These are phyloP conservation scores for Termitomyces sp. DNA, from an alignment of 768 basidiomycete genomes.

Conservation along the genomic window DNA sequence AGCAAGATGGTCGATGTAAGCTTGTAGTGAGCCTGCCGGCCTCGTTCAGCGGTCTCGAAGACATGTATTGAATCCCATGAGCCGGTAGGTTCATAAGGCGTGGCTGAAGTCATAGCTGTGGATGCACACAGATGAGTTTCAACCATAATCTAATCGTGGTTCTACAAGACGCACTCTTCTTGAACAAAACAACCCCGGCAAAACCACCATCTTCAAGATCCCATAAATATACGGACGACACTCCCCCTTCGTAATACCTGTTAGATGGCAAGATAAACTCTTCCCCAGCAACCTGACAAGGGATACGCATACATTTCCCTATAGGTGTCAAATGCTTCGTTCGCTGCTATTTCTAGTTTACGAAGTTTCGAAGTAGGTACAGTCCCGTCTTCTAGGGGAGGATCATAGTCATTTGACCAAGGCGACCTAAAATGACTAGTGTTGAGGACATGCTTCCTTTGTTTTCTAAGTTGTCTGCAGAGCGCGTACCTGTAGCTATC, in stretches of 20 bases:
- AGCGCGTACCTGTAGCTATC: slow-evolving; percentile 74
- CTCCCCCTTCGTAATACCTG: slow-evolving; percentile 98
- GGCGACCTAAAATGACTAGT: slow-evolving; percentile 64
- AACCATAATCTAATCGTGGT: background rate
- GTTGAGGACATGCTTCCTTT: background rate
- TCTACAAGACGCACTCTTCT: slow-evolving; percentile 63
- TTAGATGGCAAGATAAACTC: background rate
- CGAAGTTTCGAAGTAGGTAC: slow-evolving; percentile 79
- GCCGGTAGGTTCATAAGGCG: slow-evolving; percentile 62
- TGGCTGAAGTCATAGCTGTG: slow-evolving; percentile 56
- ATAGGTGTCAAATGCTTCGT: slow-evolving; percentile 97
- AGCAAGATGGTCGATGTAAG: slow-evolving; percentile 97
- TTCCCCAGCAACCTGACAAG: background rate
- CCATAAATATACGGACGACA: slow-evolving; percentile 97
- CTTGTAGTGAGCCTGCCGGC: slow-evolving; percentile 92
- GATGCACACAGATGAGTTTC: background rate
- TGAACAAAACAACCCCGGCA: slow-evolving; percentile 92
- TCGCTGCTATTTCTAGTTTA: slow-evolving; percentile 87
- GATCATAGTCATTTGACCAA: slow-evolving; percentile 97
- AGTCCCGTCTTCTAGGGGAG: slow-evolving; percentile 85
- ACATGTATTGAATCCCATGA: slow-evolving; percentile 99
- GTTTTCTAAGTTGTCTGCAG: background rate
- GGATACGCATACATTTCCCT: slow-evolving; percentile 69
- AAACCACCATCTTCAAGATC: slow-evolving; percentile 95
- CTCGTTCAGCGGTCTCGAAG: slow-evolving; percentile 90